Base-by-base conservation (phyloP, 2,329 filamentous ascomycete species). In the Fragosphaeria purpurea region DNA sequence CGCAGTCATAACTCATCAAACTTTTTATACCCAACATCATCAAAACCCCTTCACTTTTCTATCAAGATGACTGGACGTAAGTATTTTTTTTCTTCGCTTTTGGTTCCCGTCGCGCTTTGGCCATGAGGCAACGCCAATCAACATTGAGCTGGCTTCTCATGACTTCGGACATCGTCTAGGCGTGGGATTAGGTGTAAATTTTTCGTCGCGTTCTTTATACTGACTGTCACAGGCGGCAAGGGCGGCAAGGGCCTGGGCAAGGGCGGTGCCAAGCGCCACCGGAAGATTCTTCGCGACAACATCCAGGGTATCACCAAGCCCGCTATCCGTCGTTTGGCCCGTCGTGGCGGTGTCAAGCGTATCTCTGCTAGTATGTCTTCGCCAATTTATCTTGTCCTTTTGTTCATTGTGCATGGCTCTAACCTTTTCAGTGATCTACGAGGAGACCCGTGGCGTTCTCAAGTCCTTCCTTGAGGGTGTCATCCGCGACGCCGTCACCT, bases 331-430 rank as follows among this genome's bases (percentile, higher is more conserved):
- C 90, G 90, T 94, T 89, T 96, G 70, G 90, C 90, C 60, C 90
- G 90, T 76, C 89, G 90, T 93, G 90, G 90, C 74, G 90, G 90
- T 90, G 90, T 96, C 81, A 96, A 96, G 88, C 90, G 90, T 95
- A 96, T 96, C 67, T 95, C 89, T 66, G 90, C 90, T 70, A 94
- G 83, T 87, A 81, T 70, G 79, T 75, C 4, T 10, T 31, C 4
- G 6, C 2, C 12, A 12, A 22, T 7, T 8, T 35, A 2, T 13
- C 33, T 6, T 31, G 8, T 35, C 12, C n/a, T 1, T 13, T 35
- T 12, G 6, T 32, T 8, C 41, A 4, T 6, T 0, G 9, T 22
- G 22, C 2, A 22, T 22, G 3, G 30, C 13, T 30, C 45, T 52
- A 30, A 46, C 39, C 32, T 0, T 22, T 13, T 3, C 55, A 77